phyloP scores from a whole-genome alignment of 2,329 filamentous ascomycete genomes.

The Paecilomyces formosus region DNA sequence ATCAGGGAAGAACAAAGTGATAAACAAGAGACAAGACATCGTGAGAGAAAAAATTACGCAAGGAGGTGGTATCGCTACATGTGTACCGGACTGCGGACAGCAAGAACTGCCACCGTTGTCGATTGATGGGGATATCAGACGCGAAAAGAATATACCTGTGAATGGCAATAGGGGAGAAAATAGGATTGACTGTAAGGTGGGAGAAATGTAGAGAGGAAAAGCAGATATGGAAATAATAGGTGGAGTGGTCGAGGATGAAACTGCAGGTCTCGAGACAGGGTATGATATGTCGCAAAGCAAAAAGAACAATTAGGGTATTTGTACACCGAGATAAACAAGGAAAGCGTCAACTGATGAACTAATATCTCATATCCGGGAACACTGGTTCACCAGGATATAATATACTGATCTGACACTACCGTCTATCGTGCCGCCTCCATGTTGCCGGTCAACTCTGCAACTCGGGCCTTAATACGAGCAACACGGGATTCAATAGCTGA shows the following conservation, averaged over 20 bases:
- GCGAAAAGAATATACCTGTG: background rate
- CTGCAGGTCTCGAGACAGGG: background rate
- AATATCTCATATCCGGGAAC: background rate
- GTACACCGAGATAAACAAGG: background rate
- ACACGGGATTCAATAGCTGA: conserved; percentile 91
- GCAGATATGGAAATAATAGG: background rate
- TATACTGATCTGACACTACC: background rate
- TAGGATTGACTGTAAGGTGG: background rate
- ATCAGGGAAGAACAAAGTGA: background rate
- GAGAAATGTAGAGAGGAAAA: background rate
- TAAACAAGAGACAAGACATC: background rate
- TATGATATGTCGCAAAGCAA: background rate
- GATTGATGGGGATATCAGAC: background rate
- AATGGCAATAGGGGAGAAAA: background rate
- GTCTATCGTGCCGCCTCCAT: conserved; percentile 50
- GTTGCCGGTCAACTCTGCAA: conserved; percentile 85
- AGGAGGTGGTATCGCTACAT: background rate
- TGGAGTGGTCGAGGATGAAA: background rate
- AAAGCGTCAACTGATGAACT: background rate
- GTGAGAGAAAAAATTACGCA: background rate
- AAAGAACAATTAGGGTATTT: background rate
- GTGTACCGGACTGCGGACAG: background rate
- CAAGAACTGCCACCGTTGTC: background rate
- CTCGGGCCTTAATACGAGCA: conserved; percentile 93
- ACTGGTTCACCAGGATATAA: background rate